Conservation (phyloP, 2,329 filamentous ascomycete genomes). For the Calonectria fujianensis region DNA sequence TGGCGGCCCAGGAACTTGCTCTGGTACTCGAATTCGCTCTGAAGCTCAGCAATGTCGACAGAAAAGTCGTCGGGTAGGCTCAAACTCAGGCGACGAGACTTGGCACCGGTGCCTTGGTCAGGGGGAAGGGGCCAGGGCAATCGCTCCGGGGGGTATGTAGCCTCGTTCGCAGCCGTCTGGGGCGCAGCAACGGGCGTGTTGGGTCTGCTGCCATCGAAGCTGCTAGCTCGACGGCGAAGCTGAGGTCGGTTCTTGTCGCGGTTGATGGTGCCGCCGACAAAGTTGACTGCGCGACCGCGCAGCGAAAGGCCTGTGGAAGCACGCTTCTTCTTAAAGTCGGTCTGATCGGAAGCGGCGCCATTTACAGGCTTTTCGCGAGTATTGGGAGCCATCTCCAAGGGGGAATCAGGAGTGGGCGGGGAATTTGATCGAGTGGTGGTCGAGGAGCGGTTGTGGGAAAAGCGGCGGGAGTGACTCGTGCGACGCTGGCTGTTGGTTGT, state of each 20-base stretch:
- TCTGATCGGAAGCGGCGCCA: conserved; percentile 63
- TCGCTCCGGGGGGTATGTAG: conserved; percentile 63
- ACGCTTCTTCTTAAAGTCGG: conserved; percentile 72
- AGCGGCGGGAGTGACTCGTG: conserved; percentile 60
- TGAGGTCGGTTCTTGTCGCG: conserved; percentile 51
- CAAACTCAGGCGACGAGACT: conserved; percentile 85
- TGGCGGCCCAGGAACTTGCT: conserved; percentile 83
- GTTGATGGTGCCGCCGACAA: conserved; percentile 60
- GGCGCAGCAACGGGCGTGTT: conserved; percentile 47
- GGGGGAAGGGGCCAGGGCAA: conserved; percentile 78
- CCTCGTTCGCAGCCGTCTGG: conserved; percentile 50
- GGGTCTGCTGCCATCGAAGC: conserved; percentile 66
- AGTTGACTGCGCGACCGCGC: conserved; percentile 69
- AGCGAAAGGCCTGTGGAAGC: conserved; percentile 71
- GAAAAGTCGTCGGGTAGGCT: conserved; percentile 84
- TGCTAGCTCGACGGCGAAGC: conserved; percentile 65
- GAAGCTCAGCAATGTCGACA: conserved; percentile 81
- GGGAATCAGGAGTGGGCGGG: conserved; percentile 70
- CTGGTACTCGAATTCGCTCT: conserved; percentile 81
- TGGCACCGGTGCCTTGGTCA: conserved; percentile 83
- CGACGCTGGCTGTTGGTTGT: conserved; percentile 57
- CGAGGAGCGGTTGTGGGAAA: conserved; percentile 68
- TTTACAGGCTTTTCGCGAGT: conserved; percentile 50
- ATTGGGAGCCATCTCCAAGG: conserved; percentile 64
- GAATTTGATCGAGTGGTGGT: conserved; percentile 69